These are phyloP conservation scores for Aspergillus melleus DNA, from an alignment of 2,329 filamentous ascomycete species.

Conservation along the genomic window DNA sequence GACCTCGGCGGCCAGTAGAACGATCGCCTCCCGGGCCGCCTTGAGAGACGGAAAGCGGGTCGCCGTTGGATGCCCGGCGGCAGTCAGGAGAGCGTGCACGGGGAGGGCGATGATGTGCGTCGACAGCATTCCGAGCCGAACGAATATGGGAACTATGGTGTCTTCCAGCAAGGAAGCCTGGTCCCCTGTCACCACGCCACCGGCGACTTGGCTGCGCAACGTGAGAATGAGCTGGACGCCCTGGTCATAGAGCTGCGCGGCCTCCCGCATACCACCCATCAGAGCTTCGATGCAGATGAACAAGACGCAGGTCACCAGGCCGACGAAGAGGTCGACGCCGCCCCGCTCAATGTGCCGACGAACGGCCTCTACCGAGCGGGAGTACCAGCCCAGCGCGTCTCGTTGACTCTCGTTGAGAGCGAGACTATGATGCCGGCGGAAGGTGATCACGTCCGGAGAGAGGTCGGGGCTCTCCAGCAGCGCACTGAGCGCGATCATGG, in stretches of 20 bases:
- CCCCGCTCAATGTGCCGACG: conserved; percentile 25
- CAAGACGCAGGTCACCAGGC: conserved; percentile 32
- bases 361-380: conserved; percentile 29
- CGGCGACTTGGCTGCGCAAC: conserved; percentile 18
- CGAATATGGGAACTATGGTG: conserved; percentile 30
- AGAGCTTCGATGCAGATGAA: conserved; percentile 37
- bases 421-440: neutral
- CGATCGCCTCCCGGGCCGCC: conserved; percentile 27
- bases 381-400: conserved; percentile 34
- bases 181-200: conserved; percentile 11
- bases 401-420: conserved; percentile 20
- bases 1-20: conserved; percentile 23
- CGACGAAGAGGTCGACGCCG: conserved; percentile 24
- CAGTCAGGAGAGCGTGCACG: conserved; percentile 6
- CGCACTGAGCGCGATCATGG: conserved; percentile 38
- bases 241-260: conserved; percentile 27
- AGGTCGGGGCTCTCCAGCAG: conserved; percentile 33
- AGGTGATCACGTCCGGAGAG: conserved; percentile 7
- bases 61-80: neutral
- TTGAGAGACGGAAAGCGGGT: conserved; percentile 9
- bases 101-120: neutral
- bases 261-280: conserved; percentile 25
- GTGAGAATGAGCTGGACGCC: conserved; percentile 24
- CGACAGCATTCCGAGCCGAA: conserved; percentile 25
- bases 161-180: conserved; percentile 25